phyloP scores from a whole-genome alignment of 768 basidiomycete species.

The Lentinula boryana region DNA sequence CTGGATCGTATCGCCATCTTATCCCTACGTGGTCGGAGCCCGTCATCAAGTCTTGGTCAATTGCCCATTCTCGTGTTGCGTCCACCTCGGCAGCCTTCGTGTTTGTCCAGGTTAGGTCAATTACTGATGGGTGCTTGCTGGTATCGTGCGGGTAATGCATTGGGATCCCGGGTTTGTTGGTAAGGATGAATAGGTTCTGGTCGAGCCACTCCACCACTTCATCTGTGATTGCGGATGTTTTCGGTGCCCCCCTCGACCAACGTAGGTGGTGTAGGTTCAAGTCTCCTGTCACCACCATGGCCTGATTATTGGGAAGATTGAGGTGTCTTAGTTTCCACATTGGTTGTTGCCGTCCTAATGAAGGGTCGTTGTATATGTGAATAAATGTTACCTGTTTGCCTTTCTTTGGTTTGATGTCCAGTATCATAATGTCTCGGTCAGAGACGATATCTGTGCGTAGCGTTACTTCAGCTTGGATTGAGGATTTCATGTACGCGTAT shows the following conservation, averaged over 20 bases:
- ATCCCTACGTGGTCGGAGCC: conserved; percentile 17
- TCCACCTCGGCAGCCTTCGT: conserved; percentile 1
- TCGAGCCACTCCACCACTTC: conserved; percentile 15
- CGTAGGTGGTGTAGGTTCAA: conserved; percentile 18
- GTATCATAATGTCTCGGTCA: conserved; percentile 18
- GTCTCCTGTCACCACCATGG: conserved; percentile 19
- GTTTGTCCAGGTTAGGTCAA: conserved; percentile 17
- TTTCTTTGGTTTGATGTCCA: conserved; percentile 14
- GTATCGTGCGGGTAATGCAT: conserved; percentile 10
- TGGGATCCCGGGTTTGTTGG: conserved; percentile 15
- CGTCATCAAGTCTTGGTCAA: conserved; percentile 10
- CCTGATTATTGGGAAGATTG: conserved; percentile 6
- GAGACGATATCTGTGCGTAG: conserved; percentile 17
- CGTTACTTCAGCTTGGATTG: conserved; percentile 16
- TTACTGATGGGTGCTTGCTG: conserved; percentile 7
- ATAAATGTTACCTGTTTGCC: conserved; percentile 12
- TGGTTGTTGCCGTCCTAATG: background rate
- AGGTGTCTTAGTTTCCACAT: conserved; percentile 1
- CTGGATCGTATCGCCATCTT: conserved; percentile 14
- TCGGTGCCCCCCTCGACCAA: conserved; percentile 7
- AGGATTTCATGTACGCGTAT: conserved; percentile 13
- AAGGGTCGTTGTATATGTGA: conserved; percentile 20
- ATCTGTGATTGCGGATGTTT: background rate
- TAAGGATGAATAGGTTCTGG: conserved; percentile 7
- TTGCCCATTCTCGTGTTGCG: conserved; percentile 15